Evolutionary conservation across 768 basidiomycete genomes (phyloP).

Genomic region (Dentipellis sp.): DNA sequence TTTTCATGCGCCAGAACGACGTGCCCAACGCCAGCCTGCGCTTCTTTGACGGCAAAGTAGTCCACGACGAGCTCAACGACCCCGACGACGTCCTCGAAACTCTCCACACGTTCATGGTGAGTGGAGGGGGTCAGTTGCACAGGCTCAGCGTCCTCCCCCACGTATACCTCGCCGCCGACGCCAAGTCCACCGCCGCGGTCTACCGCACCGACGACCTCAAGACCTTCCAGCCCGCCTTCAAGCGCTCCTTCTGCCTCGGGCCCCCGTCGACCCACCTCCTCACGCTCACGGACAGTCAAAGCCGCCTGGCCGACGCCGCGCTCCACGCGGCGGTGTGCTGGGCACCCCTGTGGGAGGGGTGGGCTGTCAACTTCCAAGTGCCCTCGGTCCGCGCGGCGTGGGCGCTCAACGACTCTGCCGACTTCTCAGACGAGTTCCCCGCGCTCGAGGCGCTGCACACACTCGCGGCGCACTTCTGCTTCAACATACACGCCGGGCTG

Average conservation of each 20-base stretch:
- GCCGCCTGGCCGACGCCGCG: constrained; percentile 10
- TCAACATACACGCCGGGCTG: background rate
- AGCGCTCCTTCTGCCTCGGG: background rate
- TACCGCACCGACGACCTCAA: background rate
- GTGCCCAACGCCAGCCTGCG: background rate
- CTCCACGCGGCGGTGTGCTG: constrained; percentile 13
- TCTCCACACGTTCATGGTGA: background rate
- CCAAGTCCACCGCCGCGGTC: constrained; percentile 4
- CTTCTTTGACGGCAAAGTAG: background rate
- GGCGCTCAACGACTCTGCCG: constrained; percentile 7
- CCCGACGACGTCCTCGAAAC: constrained; percentile 1
- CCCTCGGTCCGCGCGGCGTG: constrained; percentile 9
- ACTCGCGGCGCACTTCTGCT: constrained; percentile 8
- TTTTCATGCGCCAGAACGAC: background rate
- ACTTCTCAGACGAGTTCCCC: constrained; percentile 1
- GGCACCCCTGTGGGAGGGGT: constrained; percentile 8
- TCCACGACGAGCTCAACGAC: background rate
- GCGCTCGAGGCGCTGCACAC: constrained; percentile 8
- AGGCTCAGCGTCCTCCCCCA: background rate
- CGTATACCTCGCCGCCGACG: constrained; percentile 1
- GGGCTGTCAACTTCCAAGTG: constrained; percentile 7
- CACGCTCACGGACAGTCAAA: constrained; percentile 1
- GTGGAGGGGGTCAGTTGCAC: background rate
- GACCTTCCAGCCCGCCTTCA: background rate
- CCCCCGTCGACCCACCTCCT: constrained; percentile 1